Percentiles rank a stretch among this genome's conserved stretches.
phyloP scores from a whole-genome alignment of 805 yeast species.

The Candida suzukii region DNA sequence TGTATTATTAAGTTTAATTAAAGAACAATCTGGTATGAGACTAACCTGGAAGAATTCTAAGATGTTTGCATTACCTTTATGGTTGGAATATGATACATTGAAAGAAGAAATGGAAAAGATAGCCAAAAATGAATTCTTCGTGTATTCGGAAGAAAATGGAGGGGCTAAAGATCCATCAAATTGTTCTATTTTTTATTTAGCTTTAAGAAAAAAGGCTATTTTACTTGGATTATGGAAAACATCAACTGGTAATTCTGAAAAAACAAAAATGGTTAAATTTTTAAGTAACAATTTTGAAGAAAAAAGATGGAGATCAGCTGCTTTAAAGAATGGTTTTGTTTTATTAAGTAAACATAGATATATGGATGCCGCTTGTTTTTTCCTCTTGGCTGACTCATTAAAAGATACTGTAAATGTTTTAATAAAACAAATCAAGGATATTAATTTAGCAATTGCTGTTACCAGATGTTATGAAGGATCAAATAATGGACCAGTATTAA shows the following conservation, averaged over 20 bases:
- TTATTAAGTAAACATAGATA: conserved; percentile 82
- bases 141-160: conserved; percentile 27
- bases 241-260: conserved; percentile 68
- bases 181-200: conserved; percentile 70
- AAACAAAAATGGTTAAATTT: conserved; percentile 72
- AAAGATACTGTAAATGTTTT: conserved; percentile 75
- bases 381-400: conserved; percentile 67
- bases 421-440: conserved; percentile 57
- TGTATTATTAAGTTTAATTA: conserved; percentile 44
- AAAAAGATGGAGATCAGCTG: conserved; percentile 81
- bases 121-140: conserved; percentile 63
- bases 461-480: conserved; percentile 66
- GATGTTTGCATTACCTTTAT: conserved; percentile 60
- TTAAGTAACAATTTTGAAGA: conserved; percentile 69
- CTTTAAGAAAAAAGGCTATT: conserved; percentile 70
- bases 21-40: conserved; percentile 32
- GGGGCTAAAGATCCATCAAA: conserved; percentile 62
- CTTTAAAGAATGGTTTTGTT: conserved; percentile 88
- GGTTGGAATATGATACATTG: conserved; percentile 50
- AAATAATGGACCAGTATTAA: conserved; percentile 49
- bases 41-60: conserved; percentile 56
- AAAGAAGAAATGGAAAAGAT: conserved; percentile 52
- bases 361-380: conserved; percentile 84
- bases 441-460: conserved; percentile 71
- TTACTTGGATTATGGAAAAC: conserved; percentile 81